Conservation (phyloP, 2,329 filamentous ascomycete genomes). For the Fusarium ambrosium region DNA sequence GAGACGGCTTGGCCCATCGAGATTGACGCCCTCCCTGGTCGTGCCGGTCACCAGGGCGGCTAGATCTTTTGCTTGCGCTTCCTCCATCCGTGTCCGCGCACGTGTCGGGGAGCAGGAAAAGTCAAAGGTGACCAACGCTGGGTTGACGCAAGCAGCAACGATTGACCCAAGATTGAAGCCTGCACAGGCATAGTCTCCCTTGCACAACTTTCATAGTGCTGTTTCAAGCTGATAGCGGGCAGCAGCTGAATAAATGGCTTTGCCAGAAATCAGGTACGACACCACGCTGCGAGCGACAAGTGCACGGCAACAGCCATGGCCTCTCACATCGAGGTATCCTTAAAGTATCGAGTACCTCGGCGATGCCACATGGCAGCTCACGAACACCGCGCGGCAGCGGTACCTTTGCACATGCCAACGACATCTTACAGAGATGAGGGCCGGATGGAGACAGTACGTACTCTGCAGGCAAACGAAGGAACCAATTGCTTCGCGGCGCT, state of each 20-base stretch:
- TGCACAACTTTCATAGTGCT: slow-evolving; percentile 8
- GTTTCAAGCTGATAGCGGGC: slow-evolving; percentile 30
- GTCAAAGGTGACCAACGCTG: slow-evolving; percentile 9
- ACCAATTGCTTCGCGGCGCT: slow-evolving; percentile 34
- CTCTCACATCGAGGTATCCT: not conserved
- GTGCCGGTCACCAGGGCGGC: slow-evolving; percentile 24
- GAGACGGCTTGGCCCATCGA: slow-evolving; percentile 21
- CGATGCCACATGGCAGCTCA: slow-evolving; percentile 36
- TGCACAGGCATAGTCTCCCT: slow-evolving; percentile 16
- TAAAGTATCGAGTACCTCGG: slow-evolving; percentile 3
- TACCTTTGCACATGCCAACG: slow-evolving; percentile 14
- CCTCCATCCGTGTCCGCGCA: slow-evolving; percentile 19
- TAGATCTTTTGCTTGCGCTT: slow-evolving; percentile 34
- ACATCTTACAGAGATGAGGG: slow-evolving; percentile 9
- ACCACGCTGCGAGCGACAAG: not conserved
- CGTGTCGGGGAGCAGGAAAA: slow-evolving; percentile 25
- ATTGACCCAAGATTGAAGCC: slow-evolving; percentile 23
- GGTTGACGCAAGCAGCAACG: slow-evolving; percentile 36
- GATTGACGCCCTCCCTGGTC: slow-evolving; percentile 32
- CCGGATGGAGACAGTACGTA: slow-evolving; percentile 11
- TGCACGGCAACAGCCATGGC: not conserved
- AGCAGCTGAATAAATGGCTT: slow-evolving; percentile 1
- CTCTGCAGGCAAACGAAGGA: slow-evolving; percentile 19
- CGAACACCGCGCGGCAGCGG: slow-evolving; percentile 15
- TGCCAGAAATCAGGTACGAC: slow-evolving; percentile 14